A percentile compares a stretch with the other conserved stretches of the same genome.
Evolutionary conservation across 1,284 basidiomycete genomes (phyloP).

Genomic region (Ceratorhiza oryzae-sativae): DNA sequence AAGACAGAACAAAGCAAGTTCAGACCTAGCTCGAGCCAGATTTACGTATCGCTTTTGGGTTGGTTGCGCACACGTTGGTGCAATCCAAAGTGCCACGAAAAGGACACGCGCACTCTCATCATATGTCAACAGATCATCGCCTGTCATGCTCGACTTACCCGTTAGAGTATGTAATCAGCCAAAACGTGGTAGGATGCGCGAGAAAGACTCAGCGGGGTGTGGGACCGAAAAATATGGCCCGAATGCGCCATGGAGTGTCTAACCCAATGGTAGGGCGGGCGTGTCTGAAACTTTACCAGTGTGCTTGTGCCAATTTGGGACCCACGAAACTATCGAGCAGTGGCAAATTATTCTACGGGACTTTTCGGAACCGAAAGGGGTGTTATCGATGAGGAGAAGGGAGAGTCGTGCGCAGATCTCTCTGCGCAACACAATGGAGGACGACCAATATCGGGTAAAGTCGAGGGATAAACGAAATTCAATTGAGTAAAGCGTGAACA

Average conservation of each 20-base stretch:
- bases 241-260: neutral
- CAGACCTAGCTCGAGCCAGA: neutral
- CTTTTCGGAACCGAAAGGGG: neutral
- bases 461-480: no score
- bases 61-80: neutral
- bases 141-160: neutral
- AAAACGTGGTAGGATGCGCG: neutral
- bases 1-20: neutral
- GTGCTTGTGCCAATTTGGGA: no score
- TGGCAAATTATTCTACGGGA: neutral
- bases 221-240: neutral
- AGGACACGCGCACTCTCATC: neutral
- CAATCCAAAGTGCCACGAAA: neutral
- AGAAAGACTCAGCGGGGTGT: neutral
- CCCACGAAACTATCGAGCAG: neutral
- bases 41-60: conserved; percentile 6
- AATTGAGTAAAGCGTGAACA: no score
- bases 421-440: no score
- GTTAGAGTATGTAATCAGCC: neutral
- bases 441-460: neutral
- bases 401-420: neutral
- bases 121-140: neutral
- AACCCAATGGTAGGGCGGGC: no score
- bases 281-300: no score
- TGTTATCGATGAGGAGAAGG: neutral